phyloP scores from a whole-genome alignment of 192 early-diverging fungal species.

The Backusella psychrophila region DNA sequence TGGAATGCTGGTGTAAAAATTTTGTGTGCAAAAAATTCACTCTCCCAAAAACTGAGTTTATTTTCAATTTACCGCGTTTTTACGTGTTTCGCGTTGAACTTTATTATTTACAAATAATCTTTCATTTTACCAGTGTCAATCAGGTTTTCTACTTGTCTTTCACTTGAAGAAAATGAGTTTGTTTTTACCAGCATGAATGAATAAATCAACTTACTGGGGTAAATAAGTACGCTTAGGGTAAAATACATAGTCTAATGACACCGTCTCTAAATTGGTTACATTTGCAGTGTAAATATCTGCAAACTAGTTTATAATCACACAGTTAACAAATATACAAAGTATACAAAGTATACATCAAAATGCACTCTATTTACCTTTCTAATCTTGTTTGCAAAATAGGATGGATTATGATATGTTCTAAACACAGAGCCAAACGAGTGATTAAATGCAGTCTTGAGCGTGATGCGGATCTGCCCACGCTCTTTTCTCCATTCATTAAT shows the following conservation, averaged over 20 bases:
- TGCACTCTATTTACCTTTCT: constrained; percentile 23
- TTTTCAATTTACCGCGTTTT: not conserved
- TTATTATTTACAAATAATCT: constrained; percentile 1
- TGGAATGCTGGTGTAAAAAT: not conserved
- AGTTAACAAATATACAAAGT: not conserved
- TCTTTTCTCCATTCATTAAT: constrained; percentile 49
- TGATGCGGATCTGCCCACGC: constrained; percentile 40
- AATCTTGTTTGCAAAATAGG: constrained; percentile 61
- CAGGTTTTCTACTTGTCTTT: constrained; percentile 30
- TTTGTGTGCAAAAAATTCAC: not conserved
- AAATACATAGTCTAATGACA: constrained; percentile 59
- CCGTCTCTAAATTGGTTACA: constrained; percentile 48
- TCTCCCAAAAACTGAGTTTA: not conserved
- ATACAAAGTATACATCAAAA: too few species aligned
- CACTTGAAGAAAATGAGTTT: constrained; percentile 7
- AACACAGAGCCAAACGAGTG: constrained; percentile 61
- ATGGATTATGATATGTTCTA: constrained; percentile 56
- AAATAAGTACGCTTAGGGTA: constrained; percentile 59
- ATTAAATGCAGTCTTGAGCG: constrained; percentile 53
- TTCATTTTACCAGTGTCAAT: constrained; percentile 29
- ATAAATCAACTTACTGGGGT: constrained; percentile 43
- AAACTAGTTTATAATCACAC: constrained; percentile 14
- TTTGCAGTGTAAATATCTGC: constrained; percentile 49
- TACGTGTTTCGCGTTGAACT: constrained; percentile 5
- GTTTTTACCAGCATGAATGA: too few species aligned